Evolutionary conservation across 2,329 filamentous ascomycete genomes (phyloP), one percentile per base, ranked within the genome.

Genomic region (Cercospora beticola): DNA sequence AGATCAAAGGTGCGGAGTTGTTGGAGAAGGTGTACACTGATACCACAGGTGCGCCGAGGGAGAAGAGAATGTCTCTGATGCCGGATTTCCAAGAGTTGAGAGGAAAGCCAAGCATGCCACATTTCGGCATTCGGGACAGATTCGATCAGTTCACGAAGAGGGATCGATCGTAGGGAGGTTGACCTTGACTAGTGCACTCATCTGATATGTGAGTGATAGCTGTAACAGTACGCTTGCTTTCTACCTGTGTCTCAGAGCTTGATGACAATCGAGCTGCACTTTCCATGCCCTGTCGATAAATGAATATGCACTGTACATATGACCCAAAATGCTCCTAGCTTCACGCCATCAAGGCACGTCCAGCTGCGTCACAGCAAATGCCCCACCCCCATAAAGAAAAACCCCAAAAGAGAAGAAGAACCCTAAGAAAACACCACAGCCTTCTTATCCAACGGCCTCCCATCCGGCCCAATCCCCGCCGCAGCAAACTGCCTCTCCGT

Each of bases 381-480:
- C 30, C 30, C 4, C 10, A 14, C 28, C 26, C 36, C 54, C 56
- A 12, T 23, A 61, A 61, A 49, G 18, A 54, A 40, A 36, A 16
- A 57, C 21, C 12, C 54, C 8, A 14, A 23, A 26, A 10, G 3
- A 46, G n/a, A 23, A 56, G 28, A 18, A 59, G 31, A 12, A 40
- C 21, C 36, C 86, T 78, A 91, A 68, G 90, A 92, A 81, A 98
- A 98, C 78, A 92, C 96, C 68, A 98, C 93, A 78, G 97, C 97
- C 83, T 97, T 97, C 70, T 94, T 93, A 83, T 98, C 94, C 78
- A 89, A 87, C 70, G 95, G 95, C 74, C 90, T 83, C 4, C 95
- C 95, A 80, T 99, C 95, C 5, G 91, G 86, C 1, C 90, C 93
- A 78, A 99, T 97, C 62, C 92, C 92, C 76, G 97, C 92, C 78